Evolutionary conservation across 129 eudicot species (phyloP).

Genomic region (Helianthus tuberosus): DNA sequence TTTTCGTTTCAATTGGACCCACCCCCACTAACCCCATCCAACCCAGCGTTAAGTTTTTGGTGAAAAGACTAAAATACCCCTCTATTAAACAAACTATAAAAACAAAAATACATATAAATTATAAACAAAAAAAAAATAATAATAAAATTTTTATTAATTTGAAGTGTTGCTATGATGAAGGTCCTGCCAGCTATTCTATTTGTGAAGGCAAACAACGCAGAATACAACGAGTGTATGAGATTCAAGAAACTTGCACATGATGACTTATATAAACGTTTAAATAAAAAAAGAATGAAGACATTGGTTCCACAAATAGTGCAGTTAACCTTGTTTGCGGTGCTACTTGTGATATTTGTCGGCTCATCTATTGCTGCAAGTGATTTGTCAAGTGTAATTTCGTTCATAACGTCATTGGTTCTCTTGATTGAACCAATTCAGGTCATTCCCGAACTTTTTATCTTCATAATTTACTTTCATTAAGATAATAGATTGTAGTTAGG

Average conservation of each 20-base stretch:
- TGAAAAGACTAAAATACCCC: too few relatives aligned
- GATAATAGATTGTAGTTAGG: too few relatives aligned
- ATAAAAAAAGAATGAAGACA: constrained; percentile 85
- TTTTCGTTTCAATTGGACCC: too few relatives aligned
- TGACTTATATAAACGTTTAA: constrained; percentile 51
- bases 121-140: too few relatives aligned
- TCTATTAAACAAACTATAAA: too few relatives aligned
- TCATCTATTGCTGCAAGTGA: constrained; percentile 57
- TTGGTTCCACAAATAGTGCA: constrained; percentile 86
- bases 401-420: constrained; percentile 78
- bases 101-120: too few relatives aligned
- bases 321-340: constrained; percentile 58
- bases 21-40: too few relatives aligned
- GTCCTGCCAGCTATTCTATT: constrained; percentile 86
- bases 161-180: constrained; percentile 41
- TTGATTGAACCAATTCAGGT: constrained; percentile 94
- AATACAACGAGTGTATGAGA: constrained; percentile 61
- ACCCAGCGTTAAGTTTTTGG: too few relatives aligned
- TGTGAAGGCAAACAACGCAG: constrained; percentile 92
- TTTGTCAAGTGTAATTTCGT: constrained; percentile 64
- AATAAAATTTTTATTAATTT: too few relatives aligned
- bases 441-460: constrained; percentile 2
- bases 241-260: constrained; percentile 73
- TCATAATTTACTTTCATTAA: background rate
- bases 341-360: constrained; percentile 53